Evolutionary conservation across 352 stramenopile species (phyloP).

Genomic region (Phytophthora cryptogea): DNA sequence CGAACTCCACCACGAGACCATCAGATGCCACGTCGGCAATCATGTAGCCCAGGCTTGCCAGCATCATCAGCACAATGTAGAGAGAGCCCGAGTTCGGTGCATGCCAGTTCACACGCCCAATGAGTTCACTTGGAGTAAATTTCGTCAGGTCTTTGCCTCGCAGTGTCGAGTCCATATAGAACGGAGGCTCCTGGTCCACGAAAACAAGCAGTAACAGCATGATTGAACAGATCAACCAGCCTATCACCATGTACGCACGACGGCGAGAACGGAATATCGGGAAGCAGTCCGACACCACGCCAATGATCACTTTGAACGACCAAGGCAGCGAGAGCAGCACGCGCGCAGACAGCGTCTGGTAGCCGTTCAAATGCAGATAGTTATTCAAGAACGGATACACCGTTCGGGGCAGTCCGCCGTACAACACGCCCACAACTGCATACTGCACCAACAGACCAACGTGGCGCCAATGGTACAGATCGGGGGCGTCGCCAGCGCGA

Average conservation of each 20-base stretch:
- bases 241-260: slow-evolving; percentile 74
- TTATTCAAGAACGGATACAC: slow-evolving; percentile 80
- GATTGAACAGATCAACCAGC: slow-evolving; percentile 53
- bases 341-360: slow-evolving; percentile 63
- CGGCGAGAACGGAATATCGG: slow-evolving; percentile 64
- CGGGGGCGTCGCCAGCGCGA: slow-evolving; percentile 48
- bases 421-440: slow-evolving; percentile 62
- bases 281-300: slow-evolving; percentile 66
- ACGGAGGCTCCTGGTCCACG: slow-evolving; percentile 47
- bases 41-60: slow-evolving; percentile 44
- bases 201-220: slow-evolving; percentile 61
- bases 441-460: slow-evolving; percentile 76
- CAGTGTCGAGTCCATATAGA: slow-evolving; percentile 54
- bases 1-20: slow-evolving; percentile 53
- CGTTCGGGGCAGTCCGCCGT: slow-evolving; percentile 56
- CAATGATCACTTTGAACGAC: slow-evolving; percentile 73
- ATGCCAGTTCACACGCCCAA: slow-evolving; percentile 31
- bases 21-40: slow-evolving; percentile 43
- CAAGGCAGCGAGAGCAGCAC: slow-evolving; percentile 63
- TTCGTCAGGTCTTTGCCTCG: slow-evolving; percentile 51
- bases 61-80: slow-evolving; percentile 47
- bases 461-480: slow-evolving; percentile 57
- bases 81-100: slow-evolving; percentile 33
- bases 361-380: slow-evolving; percentile 73
- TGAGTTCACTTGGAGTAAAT: slow-evolving; percentile 33